Percentiles rank a stretch among this genome's conserved stretches.
Conservation (phyloP, 2,329 filamentous ascomycete species). For the Aspergillus vadensis region DNA sequence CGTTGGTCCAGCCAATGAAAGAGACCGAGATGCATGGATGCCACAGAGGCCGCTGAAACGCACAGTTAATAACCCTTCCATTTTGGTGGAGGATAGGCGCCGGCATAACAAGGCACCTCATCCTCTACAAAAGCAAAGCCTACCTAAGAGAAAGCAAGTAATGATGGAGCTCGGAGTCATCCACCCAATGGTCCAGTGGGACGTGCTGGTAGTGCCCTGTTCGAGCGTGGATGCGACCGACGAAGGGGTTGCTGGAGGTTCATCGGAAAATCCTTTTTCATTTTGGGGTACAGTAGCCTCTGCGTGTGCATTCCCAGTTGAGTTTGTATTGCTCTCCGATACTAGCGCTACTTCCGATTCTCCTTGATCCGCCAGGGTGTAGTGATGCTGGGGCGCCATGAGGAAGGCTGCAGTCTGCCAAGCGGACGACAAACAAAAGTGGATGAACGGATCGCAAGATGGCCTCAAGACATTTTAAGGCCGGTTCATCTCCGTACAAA, state of each 20-base stretch:
- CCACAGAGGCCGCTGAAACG: background rate
- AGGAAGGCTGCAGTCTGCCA: background rate
- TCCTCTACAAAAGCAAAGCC: too few species aligned
- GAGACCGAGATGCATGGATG: background rate
- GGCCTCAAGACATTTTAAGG: background rate
- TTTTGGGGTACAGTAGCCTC: background rate
- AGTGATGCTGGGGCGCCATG: background rate
- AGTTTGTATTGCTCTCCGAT: too few species aligned
- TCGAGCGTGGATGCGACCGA: background rate
- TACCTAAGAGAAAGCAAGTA: slow-evolving; percentile 3
- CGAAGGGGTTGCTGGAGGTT: background rate
- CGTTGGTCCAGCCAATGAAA: slow-evolving; percentile 4
- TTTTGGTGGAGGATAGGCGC: background rate
- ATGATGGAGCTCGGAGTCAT: background rate
- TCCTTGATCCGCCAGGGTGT: background rate
- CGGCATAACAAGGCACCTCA: too few species aligned
- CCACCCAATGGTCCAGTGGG: slow-evolving; percentile 6
- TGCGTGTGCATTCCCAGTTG: too few species aligned
- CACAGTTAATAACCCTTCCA: background rate
- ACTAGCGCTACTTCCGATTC: background rate
- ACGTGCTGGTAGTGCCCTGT: background rate
- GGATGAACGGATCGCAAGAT: background rate
- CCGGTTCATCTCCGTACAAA: background rate
- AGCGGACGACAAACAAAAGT: background rate
- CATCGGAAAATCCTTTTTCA: background rate